Conservation (phyloP, 1,284 basidiomycete species). For the Ceratobasidium sp. region DNA sequence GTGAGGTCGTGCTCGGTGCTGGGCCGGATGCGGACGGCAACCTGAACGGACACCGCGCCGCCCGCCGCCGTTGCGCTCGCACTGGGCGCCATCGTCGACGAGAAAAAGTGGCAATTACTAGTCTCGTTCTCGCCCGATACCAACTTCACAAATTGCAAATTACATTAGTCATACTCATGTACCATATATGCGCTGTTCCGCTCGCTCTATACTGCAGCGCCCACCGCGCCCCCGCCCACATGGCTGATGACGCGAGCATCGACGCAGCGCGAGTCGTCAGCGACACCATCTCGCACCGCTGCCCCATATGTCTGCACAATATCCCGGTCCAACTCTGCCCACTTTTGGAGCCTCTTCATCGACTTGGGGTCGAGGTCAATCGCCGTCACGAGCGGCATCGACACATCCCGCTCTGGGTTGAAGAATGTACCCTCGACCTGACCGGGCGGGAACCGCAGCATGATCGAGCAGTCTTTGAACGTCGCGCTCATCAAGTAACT, state of each 20-base stretch:
- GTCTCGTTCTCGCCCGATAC: not conserved
- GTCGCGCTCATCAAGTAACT: slow-evolving; percentile 90
- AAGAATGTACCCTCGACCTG: slow-evolving; percentile 21
- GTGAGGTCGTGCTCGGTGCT: slow-evolving; percentile 84
- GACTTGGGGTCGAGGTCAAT: slow-evolving; percentile 92
- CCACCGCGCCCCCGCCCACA: not conserved
- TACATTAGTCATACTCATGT: not conserved
- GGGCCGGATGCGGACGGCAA: slow-evolving; percentile 93
- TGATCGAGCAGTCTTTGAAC: slow-evolving; percentile 96
- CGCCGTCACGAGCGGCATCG: slow-evolving; percentile 64
- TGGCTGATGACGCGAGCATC: slow-evolving; percentile 3
- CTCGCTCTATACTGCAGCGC: not conserved
- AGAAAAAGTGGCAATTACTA: not conserved
- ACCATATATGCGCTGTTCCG: not conserved
- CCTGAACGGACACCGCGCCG: slow-evolving; percentile 30
- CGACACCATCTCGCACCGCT: not conserved
- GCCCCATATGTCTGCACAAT: slow-evolving; percentile 64
- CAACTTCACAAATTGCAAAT: slow-evolving; percentile 3
- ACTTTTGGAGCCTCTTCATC: slow-evolving; percentile 73
- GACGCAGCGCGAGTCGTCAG: not conserved
- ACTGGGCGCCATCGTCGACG: slow-evolving; percentile 40
- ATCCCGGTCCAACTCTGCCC: slow-evolving; percentile 79
- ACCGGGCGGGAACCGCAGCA: slow-evolving; percentile 63
- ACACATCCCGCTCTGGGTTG: slow-evolving; percentile 33
- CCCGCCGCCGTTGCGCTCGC: slow-evolving; percentile 7